These are phyloP conservation scores for Pseudopediastrum boryanum DNA, from an alignment of 139 green algal species.

Conservation along the genomic window DNA sequence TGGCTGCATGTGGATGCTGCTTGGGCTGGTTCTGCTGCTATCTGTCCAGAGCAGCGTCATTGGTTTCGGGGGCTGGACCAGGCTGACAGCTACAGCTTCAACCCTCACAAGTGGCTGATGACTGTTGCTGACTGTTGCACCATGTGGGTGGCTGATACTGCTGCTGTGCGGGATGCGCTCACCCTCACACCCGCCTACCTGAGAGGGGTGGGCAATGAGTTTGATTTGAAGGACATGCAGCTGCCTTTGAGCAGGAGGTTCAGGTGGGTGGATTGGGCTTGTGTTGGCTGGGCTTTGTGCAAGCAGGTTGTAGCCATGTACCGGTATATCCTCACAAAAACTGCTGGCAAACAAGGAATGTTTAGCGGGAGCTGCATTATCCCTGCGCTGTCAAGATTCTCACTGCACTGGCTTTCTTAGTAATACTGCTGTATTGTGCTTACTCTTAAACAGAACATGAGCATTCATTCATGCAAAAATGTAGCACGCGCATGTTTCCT, in stretches of 20 bases:
- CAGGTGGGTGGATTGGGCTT: constrained; percentile 40
- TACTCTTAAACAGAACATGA: neutral
- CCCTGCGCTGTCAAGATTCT: neutral
- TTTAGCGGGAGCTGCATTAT: neutral
- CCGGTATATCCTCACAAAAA: neutral
- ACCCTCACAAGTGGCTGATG: constrained; percentile 86
- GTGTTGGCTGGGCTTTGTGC: neutral
- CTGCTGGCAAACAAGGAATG: neutral
- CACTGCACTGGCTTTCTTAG: neutral
- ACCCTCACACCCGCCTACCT: constrained; percentile 79
- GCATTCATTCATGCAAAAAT: neutral
- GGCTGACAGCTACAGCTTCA: constrained; percentile 71
- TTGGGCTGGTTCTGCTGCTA: constrained; percentile 70
- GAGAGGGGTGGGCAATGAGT: constrained; percentile 34
- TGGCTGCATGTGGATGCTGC: constrained; percentile 88
- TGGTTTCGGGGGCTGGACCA: constrained; percentile 61
- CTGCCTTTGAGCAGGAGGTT: constrained; percentile 77
- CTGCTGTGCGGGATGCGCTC: constrained; percentile 65
- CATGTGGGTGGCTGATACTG: constrained; percentile 72
- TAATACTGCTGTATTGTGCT: neutral
- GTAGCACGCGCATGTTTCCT: too few species aligned
- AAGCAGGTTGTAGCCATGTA: neutral
- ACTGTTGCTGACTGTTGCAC: constrained; percentile 85
- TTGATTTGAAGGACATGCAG: constrained; percentile 86
- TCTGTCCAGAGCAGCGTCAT: constrained; percentile 69